Conservation (phyloP, 257 asterid species). For the Linaria vulgaris region DNA sequence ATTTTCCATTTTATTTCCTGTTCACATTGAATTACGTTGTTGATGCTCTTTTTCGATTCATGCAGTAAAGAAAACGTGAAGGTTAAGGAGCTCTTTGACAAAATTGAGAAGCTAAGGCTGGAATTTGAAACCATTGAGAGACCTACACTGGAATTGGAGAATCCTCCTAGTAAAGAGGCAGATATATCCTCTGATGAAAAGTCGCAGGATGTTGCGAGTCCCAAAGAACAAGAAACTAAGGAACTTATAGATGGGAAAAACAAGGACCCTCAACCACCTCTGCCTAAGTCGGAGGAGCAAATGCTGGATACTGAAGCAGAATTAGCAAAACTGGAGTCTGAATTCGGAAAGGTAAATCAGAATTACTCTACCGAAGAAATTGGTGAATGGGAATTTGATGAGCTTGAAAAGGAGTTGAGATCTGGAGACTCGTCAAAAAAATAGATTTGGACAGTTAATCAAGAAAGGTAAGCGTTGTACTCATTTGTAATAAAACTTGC, state of each 20-base stretch:
- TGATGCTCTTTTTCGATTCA: neutral
- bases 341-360: slow-evolving; percentile 69
- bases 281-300: slow-evolving; percentile 47
- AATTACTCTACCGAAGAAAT: slow-evolving; percentile 76
- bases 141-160: slow-evolving; percentile 82
- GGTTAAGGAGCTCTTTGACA: slow-evolving; percentile 70
- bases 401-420: slow-evolving; percentile 78
- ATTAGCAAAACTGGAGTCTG: slow-evolving; percentile 82
- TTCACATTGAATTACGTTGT: neutral
- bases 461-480: slow-evolving; percentile 23
- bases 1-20: slow-evolving; percentile 13
- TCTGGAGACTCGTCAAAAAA: slow-evolving; percentile 48
- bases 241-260: slow-evolving; percentile 34
- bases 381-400: slow-evolving; percentile 94
- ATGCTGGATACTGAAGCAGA: slow-evolving; percentile 68
- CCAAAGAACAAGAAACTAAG: slow-evolving; percentile 35
- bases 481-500: slow-evolving; percentile 8
- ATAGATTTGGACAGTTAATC: slow-evolving; percentile 24
- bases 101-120: slow-evolving; percentile 61
- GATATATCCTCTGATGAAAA: slow-evolving; percentile 40
- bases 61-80: slow-evolving; percentile 73
- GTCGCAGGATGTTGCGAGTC: slow-evolving; percentile 31
- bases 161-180: slow-evolving; percentile 46
- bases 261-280: slow-evolving; percentile 30
- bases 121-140: slow-evolving; percentile 81